These are phyloP conservation scores for Hypoxylon sp. DNA, from an alignment of 2,329 filamentous ascomycete genomes.

Conservation along the genomic window DNA sequence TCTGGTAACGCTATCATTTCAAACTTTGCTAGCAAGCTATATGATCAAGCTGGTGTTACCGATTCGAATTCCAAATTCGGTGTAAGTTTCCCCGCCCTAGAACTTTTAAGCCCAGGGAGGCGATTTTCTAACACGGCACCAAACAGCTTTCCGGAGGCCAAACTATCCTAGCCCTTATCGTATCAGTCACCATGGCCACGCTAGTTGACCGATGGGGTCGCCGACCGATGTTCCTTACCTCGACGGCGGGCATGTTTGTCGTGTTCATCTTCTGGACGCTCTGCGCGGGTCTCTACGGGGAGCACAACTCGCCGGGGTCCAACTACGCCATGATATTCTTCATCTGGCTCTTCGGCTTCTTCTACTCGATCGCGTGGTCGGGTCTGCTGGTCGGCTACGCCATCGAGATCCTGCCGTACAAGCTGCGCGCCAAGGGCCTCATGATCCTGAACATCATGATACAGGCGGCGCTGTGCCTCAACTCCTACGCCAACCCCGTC, in stretches of 20 bases:
- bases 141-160: slow-evolving; percentile 63
- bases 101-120: slow-evolving; percentile 5
- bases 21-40: slow-evolving; percentile 70
- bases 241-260: slow-evolving; percentile 61
- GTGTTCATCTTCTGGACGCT: slow-evolving; percentile 68
- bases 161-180: slow-evolving; percentile 66
- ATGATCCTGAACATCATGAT: slow-evolving; percentile 71
- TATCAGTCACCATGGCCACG: slow-evolving; percentile 66
- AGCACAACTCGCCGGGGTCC: slow-evolving; percentile 55
- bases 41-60: slow-evolving; percentile 67
- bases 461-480: slow-evolving; percentile 69
- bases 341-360: slow-evolving; percentile 65
- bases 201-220: slow-evolving; percentile 70
- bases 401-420: slow-evolving; percentile 67
- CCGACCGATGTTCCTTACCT: slow-evolving; percentile 68
- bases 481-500: slow-evolving; percentile 68
- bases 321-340: slow-evolving; percentile 63
- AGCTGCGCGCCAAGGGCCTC: slow-evolving; percentile 66
- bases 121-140: slow-evolving; percentile 49
- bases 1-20: slow-evolving; percentile 72
- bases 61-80: slow-evolving; percentile 62
- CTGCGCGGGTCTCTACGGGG: slow-evolving; percentile 62
- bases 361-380: slow-evolving; percentile 71
- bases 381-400: slow-evolving; percentile 69
- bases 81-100: slow-evolving; percentile 50